phyloP scores from a whole-genome alignment of 139 green algal species.

The Picochlorum sp. region DNA sequence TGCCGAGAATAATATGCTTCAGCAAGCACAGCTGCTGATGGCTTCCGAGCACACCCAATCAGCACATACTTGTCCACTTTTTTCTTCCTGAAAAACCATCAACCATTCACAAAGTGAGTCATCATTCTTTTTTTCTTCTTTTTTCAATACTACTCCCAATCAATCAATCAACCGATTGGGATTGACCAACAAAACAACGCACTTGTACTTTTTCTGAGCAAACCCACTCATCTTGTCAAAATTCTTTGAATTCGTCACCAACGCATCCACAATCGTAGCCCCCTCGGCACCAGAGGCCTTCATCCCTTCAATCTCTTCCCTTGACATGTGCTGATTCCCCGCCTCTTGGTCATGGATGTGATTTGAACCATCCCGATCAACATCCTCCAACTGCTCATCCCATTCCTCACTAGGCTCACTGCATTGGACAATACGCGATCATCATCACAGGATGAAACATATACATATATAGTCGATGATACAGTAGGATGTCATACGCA shows the following conservation, averaged over 20 bases:
- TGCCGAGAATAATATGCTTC: constrained; percentile 43
- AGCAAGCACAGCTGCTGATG: constrained; percentile 47
- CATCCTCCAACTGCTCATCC: constrained; percentile 6
- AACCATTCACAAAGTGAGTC: too few relatives aligned
- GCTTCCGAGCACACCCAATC: constrained; percentile 28
- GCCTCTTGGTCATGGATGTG: constrained; percentile 7
- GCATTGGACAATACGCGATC: not conserved
- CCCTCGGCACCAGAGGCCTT: constrained; percentile 28
- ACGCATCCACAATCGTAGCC: constrained; percentile 61
- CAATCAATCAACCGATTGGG: too few relatives aligned
- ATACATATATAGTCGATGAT: not conserved
- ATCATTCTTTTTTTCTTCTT: too few relatives aligned
- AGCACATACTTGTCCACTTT: constrained; percentile 54
- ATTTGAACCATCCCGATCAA: not conserved
- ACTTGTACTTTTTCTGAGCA: constrained; percentile 78
- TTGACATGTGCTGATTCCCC: constrained; percentile 1
- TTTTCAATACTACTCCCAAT: too few relatives aligned
- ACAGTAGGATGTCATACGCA: not conserved
- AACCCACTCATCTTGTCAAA: constrained; percentile 77
- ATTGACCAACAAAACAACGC: not conserved
- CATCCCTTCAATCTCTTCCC: constrained; percentile 19
- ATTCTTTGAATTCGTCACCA: constrained; percentile 60
- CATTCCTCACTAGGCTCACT: constrained; percentile 7
- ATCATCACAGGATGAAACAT: constrained; percentile 1
- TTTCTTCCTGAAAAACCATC: constrained; percentile 20